Evolutionary conservation across 345 rosid genomes (phyloP), one percentile per base, ranked within the genome.

Genomic region (Boechera retrofracta): DNA sequence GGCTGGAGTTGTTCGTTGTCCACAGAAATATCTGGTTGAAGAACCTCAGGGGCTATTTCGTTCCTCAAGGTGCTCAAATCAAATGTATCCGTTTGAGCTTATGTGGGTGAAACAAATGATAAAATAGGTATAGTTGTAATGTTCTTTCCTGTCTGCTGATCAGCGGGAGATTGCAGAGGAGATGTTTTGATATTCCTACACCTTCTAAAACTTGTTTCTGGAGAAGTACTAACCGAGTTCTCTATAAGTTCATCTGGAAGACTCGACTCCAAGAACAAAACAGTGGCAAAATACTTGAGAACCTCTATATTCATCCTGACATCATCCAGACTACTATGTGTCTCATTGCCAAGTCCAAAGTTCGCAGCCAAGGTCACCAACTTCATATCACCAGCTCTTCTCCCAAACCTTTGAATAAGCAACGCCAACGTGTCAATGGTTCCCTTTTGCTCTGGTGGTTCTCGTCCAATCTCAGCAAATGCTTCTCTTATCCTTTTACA

Each of bases 311-410:
- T 94, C 97, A 94, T 87, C 54, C 89, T 76, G 35, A 91, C 91
- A 84, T 94, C 97, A 29, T 86, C 98, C 65, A 94, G 85, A 72
- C 97, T 94, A 92, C 94, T 89, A 84, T 94, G 98, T 7, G 74
- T 80, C 79, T 91, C 97, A 58, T 83, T 79, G 5, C 98, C 93
- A 68, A 94, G 89, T 33, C 83, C 86, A 83, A 94, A 94, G 79
- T 94, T 90, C 6, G 82, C 71, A 48, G 94, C 98, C 53, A 90
- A 87, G 13, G 86, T 78, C 5, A 93, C 94, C 93, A 91, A 97
- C 89, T 91, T 89, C 98, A 94, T 88, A 80, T 91, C 84, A 13
- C 93, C 91, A 51, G 97, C 97, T 86, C 97, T 89, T 77, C 89
- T 86, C 56, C 98, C 96, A 66, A 94, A 90, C 68, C 41, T 85